Percentiles rank a stretch among this genome's conserved stretches.
These are phyloP conservation scores for Ceratobasidium sp. DNA, from an alignment of 1,284 basidiomycete genomes.

Conservation along the genomic window DNA sequence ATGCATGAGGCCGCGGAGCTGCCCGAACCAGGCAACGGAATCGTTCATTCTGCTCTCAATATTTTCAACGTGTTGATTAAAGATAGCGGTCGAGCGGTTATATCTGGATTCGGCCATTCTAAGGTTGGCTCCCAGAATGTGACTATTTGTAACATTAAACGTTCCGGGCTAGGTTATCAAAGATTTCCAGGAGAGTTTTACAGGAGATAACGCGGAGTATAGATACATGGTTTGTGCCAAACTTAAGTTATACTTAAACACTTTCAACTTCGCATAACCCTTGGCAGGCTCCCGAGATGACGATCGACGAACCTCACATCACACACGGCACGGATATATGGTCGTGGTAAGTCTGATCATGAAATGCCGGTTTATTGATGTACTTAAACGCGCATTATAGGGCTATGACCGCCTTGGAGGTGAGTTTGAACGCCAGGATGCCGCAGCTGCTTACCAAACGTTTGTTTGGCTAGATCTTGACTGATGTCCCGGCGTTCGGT, in stretches of 20 bases:
- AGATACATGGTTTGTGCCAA: slow-evolving; percentile 21
- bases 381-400: too few relatives aligned
- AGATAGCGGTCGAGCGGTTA: slow-evolving; percentile 36
- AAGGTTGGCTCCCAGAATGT: slow-evolving; percentile 1
- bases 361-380: too few relatives aligned
- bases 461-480: too few relatives aligned
- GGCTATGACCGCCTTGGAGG: slow-evolving; percentile 43
- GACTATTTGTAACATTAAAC: neutral
- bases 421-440: neutral
- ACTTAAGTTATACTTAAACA: neutral
- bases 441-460: too few relatives aligned
- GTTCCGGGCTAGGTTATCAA: neutral
- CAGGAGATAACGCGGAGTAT: slow-evolving; percentile 34
- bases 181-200: slow-evolving; percentile 33
- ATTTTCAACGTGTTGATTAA: slow-evolving; percentile 37
- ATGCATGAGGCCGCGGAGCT: slow-evolving; percentile 21
- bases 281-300: slow-evolving; percentile 34
- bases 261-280: neutral
- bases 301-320: slow-evolving; percentile 18
- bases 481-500: slow-evolving; percentile 31
- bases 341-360: slow-evolving; percentile 36
- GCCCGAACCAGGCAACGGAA: slow-evolving; percentile 9
- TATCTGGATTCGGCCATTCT: slow-evolving; percentile 39
- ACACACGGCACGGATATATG: slow-evolving; percentile 36
- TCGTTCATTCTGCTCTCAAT: slow-evolving; percentile 33